Conservation (phyloP, 805 yeast species). For the Candida anglica region DNA sequence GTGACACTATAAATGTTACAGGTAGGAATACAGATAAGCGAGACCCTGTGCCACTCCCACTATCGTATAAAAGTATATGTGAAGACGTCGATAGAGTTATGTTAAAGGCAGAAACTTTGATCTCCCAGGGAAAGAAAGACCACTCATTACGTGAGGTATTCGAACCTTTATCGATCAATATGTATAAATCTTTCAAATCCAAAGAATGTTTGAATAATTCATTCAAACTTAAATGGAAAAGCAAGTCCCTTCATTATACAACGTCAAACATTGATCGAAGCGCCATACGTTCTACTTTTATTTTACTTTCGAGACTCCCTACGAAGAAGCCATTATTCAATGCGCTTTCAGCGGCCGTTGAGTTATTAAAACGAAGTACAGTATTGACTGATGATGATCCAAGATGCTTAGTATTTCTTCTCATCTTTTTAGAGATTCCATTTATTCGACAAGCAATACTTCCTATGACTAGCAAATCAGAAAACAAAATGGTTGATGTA, state of each 20-base stretch:
- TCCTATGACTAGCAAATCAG: slow-evolving; percentile 18
- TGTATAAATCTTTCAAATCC: slow-evolving; percentile 47
- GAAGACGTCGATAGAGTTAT: slow-evolving; percentile 32
- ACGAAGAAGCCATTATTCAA: slow-evolving; percentile 57
- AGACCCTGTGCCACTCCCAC: slow-evolving; percentile 9
- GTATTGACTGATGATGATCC: slow-evolving; percentile 41
- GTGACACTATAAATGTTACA: slow-evolving; percentile 47
- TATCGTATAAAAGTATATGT: slow-evolving; percentile 31
- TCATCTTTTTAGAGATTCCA: slow-evolving; percentile 70
- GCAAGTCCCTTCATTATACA: slow-evolving; percentile 35
- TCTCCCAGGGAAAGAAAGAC: slow-evolving; percentile 11
- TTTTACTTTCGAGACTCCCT: slow-evolving; percentile 46
- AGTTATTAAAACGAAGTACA: slow-evolving; percentile 44
- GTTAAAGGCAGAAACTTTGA: slow-evolving; percentile 5
- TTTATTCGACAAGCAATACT: slow-evolving; percentile 46
- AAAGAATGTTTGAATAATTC: slow-evolving; percentile 49
- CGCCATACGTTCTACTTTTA: slow-evolving; percentile 46
- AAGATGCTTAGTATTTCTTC: slow-evolving; percentile 49
- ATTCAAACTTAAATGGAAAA: slow-evolving; percentile 34
- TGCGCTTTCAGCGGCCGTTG: slow-evolving; percentile 49
- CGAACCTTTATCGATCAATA: slow-evolving; percentile 47
- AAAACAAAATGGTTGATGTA: slow-evolving; percentile 30
- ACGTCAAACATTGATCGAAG: slow-evolving; percentile 46
- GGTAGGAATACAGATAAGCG: slow-evolving; percentile 1
- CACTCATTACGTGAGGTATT: slow-evolving; percentile 31